These are phyloP conservation scores for Hypoxylon sp. DNA, from an alignment of 2,329 filamentous ascomycete species.

Conservation along the genomic window DNA sequence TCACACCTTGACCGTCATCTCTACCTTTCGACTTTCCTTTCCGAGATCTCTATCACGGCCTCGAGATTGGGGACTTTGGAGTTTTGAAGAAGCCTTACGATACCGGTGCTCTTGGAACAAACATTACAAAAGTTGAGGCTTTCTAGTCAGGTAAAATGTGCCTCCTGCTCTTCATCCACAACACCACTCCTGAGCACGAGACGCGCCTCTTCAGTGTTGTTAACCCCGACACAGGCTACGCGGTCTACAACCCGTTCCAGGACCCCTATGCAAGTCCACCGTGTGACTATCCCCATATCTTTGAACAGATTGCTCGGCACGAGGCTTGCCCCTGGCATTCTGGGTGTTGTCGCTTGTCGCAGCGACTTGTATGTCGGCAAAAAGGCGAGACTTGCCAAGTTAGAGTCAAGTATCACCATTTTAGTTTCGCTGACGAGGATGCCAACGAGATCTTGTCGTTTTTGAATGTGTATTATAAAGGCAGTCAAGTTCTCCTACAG, in stretches of 20 bases:
- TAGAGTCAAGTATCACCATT: constrained; percentile 29
- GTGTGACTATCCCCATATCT: constrained; percentile 16
- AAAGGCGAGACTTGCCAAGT: not conserved
- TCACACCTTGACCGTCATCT: not conserved
- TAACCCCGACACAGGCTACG: constrained; percentile 30
- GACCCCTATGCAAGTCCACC: constrained; percentile 6
- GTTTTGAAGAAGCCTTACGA: not conserved
- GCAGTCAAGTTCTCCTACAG: not conserved
- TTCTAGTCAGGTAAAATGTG: constrained; percentile 24
- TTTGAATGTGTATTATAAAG: constrained; percentile 5
- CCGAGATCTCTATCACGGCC: not conserved
- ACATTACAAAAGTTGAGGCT: not conserved
- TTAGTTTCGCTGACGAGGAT: constrained; percentile 22
- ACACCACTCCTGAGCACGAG: constrained; percentile 29
- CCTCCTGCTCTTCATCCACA: constrained; percentile 27
- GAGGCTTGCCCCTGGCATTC: constrained; percentile 26
- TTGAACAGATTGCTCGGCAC: not conserved
- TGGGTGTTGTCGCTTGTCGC: constrained; percentile 26
- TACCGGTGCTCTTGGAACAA: too few relatives aligned
- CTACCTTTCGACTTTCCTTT: not conserved
- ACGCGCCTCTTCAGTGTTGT: constrained; percentile 26
- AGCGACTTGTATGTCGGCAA: not conserved
- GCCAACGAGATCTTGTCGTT: constrained; percentile 8
- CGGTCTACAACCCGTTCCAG: constrained; percentile 32
- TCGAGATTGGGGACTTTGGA: not conserved